Percentiles rank a stretch among this genome's conserved stretches.
Conservation (phyloP, 495 filamentous ascomycete species). For the Penicillium cataractarum region DNA sequence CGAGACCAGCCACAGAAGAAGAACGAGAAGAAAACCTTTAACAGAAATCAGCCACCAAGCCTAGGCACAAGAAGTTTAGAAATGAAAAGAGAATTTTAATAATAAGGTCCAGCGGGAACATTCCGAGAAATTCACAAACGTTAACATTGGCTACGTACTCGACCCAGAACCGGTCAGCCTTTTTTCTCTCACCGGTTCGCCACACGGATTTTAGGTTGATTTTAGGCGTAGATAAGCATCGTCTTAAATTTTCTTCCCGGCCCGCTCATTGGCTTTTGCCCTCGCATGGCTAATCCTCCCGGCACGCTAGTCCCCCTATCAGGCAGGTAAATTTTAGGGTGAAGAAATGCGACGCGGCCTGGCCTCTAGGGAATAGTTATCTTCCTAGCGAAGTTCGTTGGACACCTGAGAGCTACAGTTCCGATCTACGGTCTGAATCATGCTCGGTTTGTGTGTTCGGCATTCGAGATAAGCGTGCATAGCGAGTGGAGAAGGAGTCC, state of each 20-base stretch:
- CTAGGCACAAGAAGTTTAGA: background rate
- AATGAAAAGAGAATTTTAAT: too few species aligned
- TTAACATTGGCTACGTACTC: background rate
- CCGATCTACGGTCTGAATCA: background rate
- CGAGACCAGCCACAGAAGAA: constrained; percentile 1
- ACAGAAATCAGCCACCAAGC: background rate
- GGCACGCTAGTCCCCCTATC: background rate
- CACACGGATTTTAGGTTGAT: constrained; percentile 15
- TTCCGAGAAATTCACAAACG: constrained; percentile 2
- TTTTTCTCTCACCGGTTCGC: constrained; percentile 19
- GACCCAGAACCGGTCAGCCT: background rate
- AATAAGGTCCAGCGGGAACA: too few species aligned
- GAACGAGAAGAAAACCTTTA: background rate
- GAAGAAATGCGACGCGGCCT: background rate
- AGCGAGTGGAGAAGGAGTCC: background rate
- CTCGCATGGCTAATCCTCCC: background rate
- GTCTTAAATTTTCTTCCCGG: background rate
- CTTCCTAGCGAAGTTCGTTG: background rate
- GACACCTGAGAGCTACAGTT: too few species aligned
- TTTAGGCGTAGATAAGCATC: constrained; percentile 13
- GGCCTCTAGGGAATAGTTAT: background rate
- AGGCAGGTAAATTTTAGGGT: background rate
- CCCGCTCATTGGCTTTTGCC: constrained; percentile 1
- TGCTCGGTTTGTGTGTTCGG: background rate
- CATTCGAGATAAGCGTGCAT: background rate